Evolutionary conservation across 108 stramenopile genomes (phyloP).

Genomic region (Pelagomonas calceolata): DNA sequence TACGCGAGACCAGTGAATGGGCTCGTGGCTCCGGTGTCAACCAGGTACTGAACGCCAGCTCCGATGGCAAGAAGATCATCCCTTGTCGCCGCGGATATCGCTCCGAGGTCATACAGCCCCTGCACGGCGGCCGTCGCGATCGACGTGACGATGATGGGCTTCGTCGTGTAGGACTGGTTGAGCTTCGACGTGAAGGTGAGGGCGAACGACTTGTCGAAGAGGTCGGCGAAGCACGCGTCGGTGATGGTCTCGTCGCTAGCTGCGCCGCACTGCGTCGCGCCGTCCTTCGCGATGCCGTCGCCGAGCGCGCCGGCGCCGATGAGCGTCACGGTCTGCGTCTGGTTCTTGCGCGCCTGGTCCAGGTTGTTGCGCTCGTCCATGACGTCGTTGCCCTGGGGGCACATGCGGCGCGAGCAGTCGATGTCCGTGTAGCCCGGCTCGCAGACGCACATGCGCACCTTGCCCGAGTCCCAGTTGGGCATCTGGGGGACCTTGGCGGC

Average conservation of each 20-base stretch:
- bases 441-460: conserved; percentile 52
- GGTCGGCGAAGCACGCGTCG: background rate
- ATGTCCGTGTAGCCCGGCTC: conserved; percentile 55
- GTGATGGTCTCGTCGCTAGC: too few species aligned
- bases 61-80: too few species aligned
- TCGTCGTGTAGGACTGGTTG: conserved; percentile 48
- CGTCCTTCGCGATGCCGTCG: background rate
- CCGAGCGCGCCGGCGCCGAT: conserved; percentile 10
- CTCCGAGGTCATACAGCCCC: too few species aligned
- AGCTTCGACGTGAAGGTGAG: conserved; percentile 47
- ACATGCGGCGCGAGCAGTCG: conserved; percentile 53
- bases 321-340: conserved; percentile 42
- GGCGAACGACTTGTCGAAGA: conserved; percentile 37
- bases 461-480: conserved; percentile 51
- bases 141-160: conserved; percentile 27
- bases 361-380: conserved; percentile 34
- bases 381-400: conserved; percentile 58
- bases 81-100: too few species aligned
- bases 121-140: conserved; percentile 8
- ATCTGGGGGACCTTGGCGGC: background rate
- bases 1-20: too few species aligned
- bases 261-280: conserved; percentile 4
- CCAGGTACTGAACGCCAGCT: too few species aligned
- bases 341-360: conserved; percentile 29
- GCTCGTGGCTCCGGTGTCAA: too few species aligned